Conservation (phyloP, 768 basidiomycete genomes). For the Daedalea quercina region DNA sequence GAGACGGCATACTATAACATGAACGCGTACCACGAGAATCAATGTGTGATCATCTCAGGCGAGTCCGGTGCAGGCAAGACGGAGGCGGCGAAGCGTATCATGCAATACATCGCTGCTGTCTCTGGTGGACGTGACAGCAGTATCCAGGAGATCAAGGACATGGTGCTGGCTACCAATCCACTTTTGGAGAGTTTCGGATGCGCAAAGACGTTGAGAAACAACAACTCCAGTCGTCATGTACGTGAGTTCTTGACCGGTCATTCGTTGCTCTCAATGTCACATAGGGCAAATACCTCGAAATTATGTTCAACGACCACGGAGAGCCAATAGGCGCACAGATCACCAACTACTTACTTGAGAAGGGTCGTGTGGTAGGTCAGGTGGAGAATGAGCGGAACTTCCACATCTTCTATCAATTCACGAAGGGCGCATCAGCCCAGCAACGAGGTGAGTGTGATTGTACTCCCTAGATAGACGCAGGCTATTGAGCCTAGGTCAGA, state of each 20-base stretch:
- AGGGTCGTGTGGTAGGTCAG: constrained; percentile 94
- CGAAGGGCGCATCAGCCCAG: constrained; percentile 85
- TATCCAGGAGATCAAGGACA: constrained; percentile 98
- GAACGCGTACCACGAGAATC: constrained; percentile 99
- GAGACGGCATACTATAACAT: constrained; percentile 98
- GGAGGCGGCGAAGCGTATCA: constrained; percentile 97
- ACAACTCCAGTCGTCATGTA: constrained; percentile 98
- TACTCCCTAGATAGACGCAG: background rate
- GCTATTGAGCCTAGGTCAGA: constrained; percentile 38
- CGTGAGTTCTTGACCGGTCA: constrained; percentile 24
- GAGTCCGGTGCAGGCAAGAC: constrained; percentile 99
- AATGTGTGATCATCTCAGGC: constrained; percentile 98
- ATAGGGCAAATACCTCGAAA: constrained; percentile 97
- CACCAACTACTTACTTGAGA: constrained; percentile 96
- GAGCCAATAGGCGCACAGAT: constrained; percentile 97
- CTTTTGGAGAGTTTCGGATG: constrained; percentile 97
- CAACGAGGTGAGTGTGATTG: constrained; percentile 63
- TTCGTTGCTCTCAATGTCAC: constrained; percentile 5
- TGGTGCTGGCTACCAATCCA: constrained; percentile 98
- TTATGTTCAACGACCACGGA: constrained; percentile 93
- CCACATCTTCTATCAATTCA: constrained; percentile 99
- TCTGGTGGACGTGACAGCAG: constrained; percentile 83
- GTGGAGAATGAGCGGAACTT: constrained; percentile 96
- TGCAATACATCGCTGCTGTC: constrained; percentile 99
- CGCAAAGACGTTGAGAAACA: constrained; percentile 97